A percentile compares a stretch with the other conserved stretches of the same genome.
These are phyloP conservation scores for Lichtheimia hyalospora DNA, from an alignment of 371 early-diverging fungal genomes.

Conservation along the genomic window DNA sequence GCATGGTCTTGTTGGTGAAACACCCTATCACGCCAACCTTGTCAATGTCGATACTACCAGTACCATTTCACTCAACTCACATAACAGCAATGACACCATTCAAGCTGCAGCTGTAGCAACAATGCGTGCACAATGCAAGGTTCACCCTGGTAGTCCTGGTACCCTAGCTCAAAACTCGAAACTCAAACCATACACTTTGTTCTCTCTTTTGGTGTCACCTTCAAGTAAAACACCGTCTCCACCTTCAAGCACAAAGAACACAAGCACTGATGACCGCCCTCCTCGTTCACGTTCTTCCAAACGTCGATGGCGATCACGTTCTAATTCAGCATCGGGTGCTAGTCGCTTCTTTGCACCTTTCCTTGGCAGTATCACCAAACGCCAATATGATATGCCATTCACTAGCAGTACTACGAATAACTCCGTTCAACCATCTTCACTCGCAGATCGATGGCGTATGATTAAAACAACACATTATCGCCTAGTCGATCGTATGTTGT, in stretches of 20 bases:
- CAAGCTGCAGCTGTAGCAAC: conserved; percentile 1
- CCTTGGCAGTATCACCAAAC: not conserved
- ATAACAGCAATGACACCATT: not conserved
- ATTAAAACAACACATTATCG: conserved; percentile 32
- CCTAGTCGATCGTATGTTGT: conserved; percentile 25
- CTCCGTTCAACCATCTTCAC: not conserved
- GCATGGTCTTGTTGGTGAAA: conserved; percentile 16
- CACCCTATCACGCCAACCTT: conserved; percentile 11
- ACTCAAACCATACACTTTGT: conserved; percentile 37
- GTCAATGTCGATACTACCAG: conserved; percentile 10
- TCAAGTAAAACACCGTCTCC: not conserved
- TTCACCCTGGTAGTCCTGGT: conserved; percentile 6
- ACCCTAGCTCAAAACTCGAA: conserved; percentile 32
- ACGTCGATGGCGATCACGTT: conserved; percentile 2
- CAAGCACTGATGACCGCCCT: not conserved
- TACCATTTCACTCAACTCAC: not conserved
- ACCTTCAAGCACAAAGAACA: not conserved
- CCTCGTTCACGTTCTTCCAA: not conserved
- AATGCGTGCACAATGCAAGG: not conserved
- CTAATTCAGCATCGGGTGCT: not conserved
- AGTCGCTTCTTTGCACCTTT: not conserved
- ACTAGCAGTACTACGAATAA: not conserved
- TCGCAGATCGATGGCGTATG: conserved; percentile 30
- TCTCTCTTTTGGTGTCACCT: conserved; percentile 1
- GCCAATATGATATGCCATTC: not conserved